Conservation (phyloP, 2,329 filamentous ascomycete species). For the Neonectria faginata region DNA sequence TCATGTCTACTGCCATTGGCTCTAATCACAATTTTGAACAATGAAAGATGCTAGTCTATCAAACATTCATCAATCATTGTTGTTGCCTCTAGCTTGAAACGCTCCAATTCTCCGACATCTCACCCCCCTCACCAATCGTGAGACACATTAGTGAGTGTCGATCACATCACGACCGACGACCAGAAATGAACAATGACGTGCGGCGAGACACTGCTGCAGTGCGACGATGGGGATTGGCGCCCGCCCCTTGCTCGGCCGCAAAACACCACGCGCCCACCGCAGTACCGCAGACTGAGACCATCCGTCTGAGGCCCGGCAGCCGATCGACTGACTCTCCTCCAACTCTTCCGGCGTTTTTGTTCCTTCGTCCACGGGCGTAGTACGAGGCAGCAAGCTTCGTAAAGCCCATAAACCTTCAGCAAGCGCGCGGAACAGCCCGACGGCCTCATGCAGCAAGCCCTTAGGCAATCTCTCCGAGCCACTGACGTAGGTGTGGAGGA, state of each 20-base stretch:
- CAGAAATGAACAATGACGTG: slow-evolving; percentile 4
- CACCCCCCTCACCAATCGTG: neutral
- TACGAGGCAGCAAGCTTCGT: neutral
- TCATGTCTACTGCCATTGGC: neutral
- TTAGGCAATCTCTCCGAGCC: neutral
- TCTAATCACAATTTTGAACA: neutral
- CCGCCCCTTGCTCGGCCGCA: neutral
- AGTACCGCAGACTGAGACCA: neutral
- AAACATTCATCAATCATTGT: neutral
- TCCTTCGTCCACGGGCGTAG: neutral
- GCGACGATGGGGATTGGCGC: neutral
- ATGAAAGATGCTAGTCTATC: neutral
- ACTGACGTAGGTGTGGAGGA: neutral
- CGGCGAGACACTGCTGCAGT: neutral
- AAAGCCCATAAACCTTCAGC: neutral
- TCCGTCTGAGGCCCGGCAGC: neutral
- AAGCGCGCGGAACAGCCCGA: neutral
- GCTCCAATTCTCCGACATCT: neutral
- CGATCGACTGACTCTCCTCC: too few relatives aligned
- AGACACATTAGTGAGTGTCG: neutral
- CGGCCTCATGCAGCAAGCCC: neutral
- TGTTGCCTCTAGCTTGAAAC: neutral
- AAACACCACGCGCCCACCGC: slow-evolving; percentile 1
- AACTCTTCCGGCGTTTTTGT: neutral
- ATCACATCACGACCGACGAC: neutral